A percentile compares a stretch with the other conserved stretches of the same genome.
Conservation (phyloP, 495 filamentous ascomycete species). For the Penicillium fimorum region DNA sequence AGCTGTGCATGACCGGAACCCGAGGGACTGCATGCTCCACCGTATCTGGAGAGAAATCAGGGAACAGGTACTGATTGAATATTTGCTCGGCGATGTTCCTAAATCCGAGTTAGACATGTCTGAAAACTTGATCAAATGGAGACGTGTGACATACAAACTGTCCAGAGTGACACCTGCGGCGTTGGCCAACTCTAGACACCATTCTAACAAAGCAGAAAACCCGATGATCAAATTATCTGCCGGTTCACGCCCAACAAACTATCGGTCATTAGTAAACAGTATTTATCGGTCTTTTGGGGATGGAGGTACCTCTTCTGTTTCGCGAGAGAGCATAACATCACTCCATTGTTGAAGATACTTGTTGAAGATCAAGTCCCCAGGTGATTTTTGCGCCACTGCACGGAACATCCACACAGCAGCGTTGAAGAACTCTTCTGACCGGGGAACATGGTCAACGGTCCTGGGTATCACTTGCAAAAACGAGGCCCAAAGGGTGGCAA, state of each 20-base stretch:
- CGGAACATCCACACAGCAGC: conserved; percentile 52
- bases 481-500: conserved; percentile 52
- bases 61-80: conserved; percentile 70
- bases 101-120: not conserved
- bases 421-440: conserved; percentile 58
- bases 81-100: conserved; percentile 57
- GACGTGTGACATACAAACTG: conserved; percentile 34
- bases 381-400: conserved; percentile 51
- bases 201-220: conserved; percentile 46
- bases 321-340: conserved; percentile 52
- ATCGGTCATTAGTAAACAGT: conserved; percentile 4
- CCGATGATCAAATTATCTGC: conserved; percentile 50
- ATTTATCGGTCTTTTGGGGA: no score
- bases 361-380: conserved; percentile 50
- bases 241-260: conserved; percentile 52
- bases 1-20: conserved; percentile 51
- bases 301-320: conserved; percentile 47
- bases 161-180: conserved; percentile 43
- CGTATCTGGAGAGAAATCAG: conserved; percentile 45
- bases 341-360: conserved; percentile 54
- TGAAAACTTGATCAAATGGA: not conserved
- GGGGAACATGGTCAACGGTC: conserved; percentile 38
- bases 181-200: conserved; percentile 50
- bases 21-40: conserved; percentile 27
- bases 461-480: conserved; percentile 50